phyloP scores from a whole-genome alignment of 139 green algal species.

The Chlorella sp. region DNA sequence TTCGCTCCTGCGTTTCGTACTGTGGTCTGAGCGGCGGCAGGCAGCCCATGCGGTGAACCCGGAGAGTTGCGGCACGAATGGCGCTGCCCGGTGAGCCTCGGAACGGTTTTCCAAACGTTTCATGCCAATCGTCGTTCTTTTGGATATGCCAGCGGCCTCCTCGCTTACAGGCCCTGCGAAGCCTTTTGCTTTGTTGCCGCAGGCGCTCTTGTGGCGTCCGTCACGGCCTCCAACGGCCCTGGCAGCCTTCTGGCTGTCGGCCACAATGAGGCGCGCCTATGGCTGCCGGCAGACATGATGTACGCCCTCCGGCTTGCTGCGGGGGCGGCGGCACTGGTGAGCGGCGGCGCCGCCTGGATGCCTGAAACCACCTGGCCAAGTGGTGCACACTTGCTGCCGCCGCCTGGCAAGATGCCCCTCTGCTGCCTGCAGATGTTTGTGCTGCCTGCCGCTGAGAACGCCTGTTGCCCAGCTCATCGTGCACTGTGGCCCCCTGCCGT shows the following conservation, averaged over 20 bases:
- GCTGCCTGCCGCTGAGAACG: background rate
- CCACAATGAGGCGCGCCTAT: constrained; percentile 15
- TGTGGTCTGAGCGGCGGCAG: too few species aligned
- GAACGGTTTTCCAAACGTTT: too few species aligned
- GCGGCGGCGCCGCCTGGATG: constrained; percentile 1
- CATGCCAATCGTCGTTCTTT: too few species aligned
- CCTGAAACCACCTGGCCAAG: background rate
- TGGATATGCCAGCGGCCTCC: too few species aligned
- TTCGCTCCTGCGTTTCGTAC: too few species aligned
- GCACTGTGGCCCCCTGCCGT: background rate
- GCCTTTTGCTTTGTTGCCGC: background rate
- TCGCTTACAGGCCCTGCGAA: too few species aligned
- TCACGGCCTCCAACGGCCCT: background rate
- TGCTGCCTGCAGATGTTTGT: background rate
- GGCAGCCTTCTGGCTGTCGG: background rate
- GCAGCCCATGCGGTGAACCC: too few species aligned
- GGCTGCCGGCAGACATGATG: constrained; percentile 32
- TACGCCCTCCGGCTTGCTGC: constrained; percentile 17
- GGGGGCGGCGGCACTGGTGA: constrained; percentile 34
- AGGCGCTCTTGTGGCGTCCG: background rate
- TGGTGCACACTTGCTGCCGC: background rate
- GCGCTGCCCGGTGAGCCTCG: too few species aligned
- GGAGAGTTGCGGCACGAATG: too few species aligned
- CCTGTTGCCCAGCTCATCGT: background rate
- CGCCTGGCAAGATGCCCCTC: background rate